A percentile compares a stretch with the other conserved stretches of the same genome.
phyloP scores from a whole-genome alignment of 768 basidiomycete genomes.

The Kwoniella botswanensis region DNA sequence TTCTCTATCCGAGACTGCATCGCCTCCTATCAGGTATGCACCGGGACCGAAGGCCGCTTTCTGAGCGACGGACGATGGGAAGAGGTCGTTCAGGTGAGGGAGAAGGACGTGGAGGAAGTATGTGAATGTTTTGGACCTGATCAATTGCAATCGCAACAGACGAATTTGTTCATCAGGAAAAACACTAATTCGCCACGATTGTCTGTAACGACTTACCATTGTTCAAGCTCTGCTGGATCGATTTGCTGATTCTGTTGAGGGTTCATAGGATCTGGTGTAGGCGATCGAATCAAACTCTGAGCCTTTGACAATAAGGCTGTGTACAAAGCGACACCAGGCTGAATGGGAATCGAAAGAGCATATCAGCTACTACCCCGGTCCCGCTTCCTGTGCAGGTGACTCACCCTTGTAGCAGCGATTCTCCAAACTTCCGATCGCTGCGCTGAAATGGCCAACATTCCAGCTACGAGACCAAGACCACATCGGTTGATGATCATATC shows the following conservation, averaged over 20 bases:
- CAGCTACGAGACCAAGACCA: constrained; percentile 79
- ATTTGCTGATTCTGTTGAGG: constrained; percentile 62
- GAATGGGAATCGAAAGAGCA: constrained; percentile 14
- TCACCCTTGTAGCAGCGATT: constrained; percentile 79
- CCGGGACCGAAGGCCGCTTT: constrained; percentile 60
- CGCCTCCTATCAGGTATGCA: constrained; percentile 56
- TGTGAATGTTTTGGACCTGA: constrained; percentile 85
- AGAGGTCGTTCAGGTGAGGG: constrained; percentile 76
- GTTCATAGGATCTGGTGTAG: constrained; percentile 64
- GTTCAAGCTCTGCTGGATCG: constrained; percentile 70
- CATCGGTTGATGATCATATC: constrained; percentile 79
- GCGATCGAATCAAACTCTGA: constrained; percentile 83
- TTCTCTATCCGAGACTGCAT: constrained; percentile 44
- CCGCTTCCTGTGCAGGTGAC: constrained; percentile 45
- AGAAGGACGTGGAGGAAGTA: constrained; percentile 80
- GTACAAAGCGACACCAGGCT: constrained; percentile 91
- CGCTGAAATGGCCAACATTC: constrained; percentile 79
- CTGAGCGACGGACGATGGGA: constrained; percentile 76
- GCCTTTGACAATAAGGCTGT: constrained; percentile 90
- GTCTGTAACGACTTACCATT: constrained; percentile 64
- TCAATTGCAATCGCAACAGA: constrained; percentile 13
- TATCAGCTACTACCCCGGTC: constrained; percentile 10
- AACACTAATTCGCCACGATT: constrained; percentile 20
- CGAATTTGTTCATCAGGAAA: neutral
- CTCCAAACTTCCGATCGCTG: constrained; percentile 75